Base-by-base conservation (phyloP, 2,329 filamentous ascomycete species). In the Claviceps maximensis region DNA sequence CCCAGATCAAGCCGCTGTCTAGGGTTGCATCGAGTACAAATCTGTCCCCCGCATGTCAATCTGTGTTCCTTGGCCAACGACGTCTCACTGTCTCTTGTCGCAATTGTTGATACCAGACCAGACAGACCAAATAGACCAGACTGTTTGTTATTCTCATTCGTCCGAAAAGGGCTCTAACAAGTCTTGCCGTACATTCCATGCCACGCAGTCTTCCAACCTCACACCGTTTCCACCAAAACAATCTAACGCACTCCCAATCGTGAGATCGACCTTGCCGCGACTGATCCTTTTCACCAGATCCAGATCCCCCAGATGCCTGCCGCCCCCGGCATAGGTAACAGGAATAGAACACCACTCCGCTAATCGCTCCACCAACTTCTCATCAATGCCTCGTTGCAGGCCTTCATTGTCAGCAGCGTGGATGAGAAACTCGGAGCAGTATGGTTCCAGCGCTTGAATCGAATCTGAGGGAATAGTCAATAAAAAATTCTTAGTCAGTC, bases 361-460 rank as follows among this genome's bases (percentile, higher is more conserved):
- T 50, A 98, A 73, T 58, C 76, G 80, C 59, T 75, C 69, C 9
- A 98, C 89, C 13, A 98, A 77, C 59, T 84, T 78, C 66, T 93
- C 85, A 62, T 98, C 93, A 58, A 98, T 87, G 47, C 93, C 93
- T 62, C 82, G 79, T 67, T 97, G 93, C 45, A 97, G 75, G 13
- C 93, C 93, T 70, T 98, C 93, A 58, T 95, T 93, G 68, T 98
- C 93, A 44, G 93, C 93, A 17, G 93, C 93, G 67, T 98, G 93
- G 64, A 98, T 93, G 52, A 98, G 79, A 64, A 98, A 97, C 68
- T 98, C 93, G 57, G 87, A 89, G 73, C 93, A 97, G 70, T 93
- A 93, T 6, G 89, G 89, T 63, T 95, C 88, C 25, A 97, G 78
- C 42, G 80, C 72, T 53, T 77, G 75, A 63, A 97, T 94, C 5